Base-by-base conservation (phyloP, 257 asterid genomes). In the Scutellaria baicalensis region DNA sequence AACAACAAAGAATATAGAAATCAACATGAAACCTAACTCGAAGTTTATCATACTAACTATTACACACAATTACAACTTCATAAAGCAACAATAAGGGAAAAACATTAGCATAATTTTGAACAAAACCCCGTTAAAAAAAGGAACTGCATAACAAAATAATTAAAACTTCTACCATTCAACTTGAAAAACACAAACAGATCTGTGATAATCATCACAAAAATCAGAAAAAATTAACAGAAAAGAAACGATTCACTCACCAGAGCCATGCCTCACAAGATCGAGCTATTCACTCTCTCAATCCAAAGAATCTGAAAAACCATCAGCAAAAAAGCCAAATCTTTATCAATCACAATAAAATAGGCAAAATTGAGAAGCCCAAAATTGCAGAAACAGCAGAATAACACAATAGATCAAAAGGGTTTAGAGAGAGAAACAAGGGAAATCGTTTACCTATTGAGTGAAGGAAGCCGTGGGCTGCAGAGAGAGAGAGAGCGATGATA, bases 191-290 rank as follows among this genome's bases (percentile, higher is more conserved):
- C 47, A 1, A 18, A 42, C 68, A 81, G 84, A 86, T 86, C 86
- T 71, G 50, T 14, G 35, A 18, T 33, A 36, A 38, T 45, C 59
- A 66, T 27, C 57, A 31, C 14, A 39, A 38, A 39, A 68, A 12
- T 1, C 9, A 3, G 2, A 13, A 14, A 44, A 43, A 44, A 8
- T n/a, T 10, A 16, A 1, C 50, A 14, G 44, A 23, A 18, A 44
- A 17, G 1, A 59, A n/a, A 40, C 5, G 18, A 47, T 59, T 50
- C 23, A 79, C 89, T 80, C 69, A 90, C 97, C 87, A 88, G 85
- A 79, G 88, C 87, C 96, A 91, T 91, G 83, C 82, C 77, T 65
- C 81, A 80, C 75, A 20, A 60, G 36, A 61, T 78, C 70, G 80
- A 71, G 33, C 50, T 17, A 42, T 49, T 47, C 75, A 65, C 63